These are phyloP conservation scores for Aspergillus asperescens DNA, from an alignment of 495 filamentous ascomycete species.

Conservation along the genomic window DNA sequence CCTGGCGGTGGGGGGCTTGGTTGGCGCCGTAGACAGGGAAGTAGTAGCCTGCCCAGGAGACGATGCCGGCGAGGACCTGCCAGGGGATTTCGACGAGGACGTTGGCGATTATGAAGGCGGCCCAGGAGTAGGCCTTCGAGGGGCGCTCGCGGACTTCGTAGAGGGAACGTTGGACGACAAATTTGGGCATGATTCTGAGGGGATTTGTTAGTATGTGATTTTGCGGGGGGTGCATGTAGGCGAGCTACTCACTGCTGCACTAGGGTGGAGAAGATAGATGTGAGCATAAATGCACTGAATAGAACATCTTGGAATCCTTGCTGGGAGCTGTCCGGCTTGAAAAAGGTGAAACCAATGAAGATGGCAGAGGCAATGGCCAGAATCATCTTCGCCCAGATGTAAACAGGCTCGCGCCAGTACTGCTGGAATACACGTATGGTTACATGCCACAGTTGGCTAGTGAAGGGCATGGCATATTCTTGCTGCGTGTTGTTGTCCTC, in stretches of 20 bases:
- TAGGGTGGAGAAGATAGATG: constrained; percentile 69
- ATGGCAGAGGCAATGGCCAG: constrained; percentile 50
- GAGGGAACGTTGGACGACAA: constrained; percentile 57
- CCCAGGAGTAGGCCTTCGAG: constrained; percentile 68
- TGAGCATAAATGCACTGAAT: constrained; percentile 78
- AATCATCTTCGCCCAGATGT: constrained; percentile 49
- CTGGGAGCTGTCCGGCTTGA: constrained; percentile 58
- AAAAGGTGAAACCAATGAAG: constrained; percentile 90
- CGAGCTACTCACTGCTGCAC: constrained; percentile 41
- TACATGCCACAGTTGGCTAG: constrained; percentile 45
- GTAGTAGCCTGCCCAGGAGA: constrained; percentile 60
- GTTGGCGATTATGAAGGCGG: constrained; percentile 61
- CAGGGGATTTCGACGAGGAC: constrained; percentile 73
- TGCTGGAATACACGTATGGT: constrained; percentile 46
- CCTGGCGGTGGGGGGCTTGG: constrained; percentile 36
- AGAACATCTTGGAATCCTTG: constrained; percentile 82
- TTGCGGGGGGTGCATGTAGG: not conserved
- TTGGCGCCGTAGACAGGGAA: constrained; percentile 46
- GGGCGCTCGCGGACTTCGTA: constrained; percentile 67
- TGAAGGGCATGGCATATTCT: constrained; percentile 52
- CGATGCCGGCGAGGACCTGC: constrained; percentile 53
- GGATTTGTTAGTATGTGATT: constrained; percentile 11
- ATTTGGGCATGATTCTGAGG: constrained; percentile 68
- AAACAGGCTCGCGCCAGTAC: constrained; percentile 56
- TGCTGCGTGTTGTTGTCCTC: constrained; percentile 17